Evolutionary conservation across 106 monocot genomes (phyloP).

Genomic region (Apostasia ramifera): DNA sequence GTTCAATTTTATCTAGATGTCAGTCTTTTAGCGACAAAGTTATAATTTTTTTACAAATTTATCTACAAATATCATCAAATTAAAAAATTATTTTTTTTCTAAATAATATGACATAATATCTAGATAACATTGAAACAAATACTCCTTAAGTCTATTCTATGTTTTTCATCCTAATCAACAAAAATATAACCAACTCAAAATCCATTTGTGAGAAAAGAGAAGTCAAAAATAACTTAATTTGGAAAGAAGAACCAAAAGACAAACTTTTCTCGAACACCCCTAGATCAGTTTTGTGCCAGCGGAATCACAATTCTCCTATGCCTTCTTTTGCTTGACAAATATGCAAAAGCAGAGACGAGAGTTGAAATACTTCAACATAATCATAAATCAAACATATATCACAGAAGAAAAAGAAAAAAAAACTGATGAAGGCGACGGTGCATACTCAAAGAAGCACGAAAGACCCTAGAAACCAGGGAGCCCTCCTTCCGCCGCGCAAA

Average conservation of each 20-base stretch:
- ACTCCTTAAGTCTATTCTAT: too few relatives aligned
- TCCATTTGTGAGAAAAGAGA: too few relatives aligned
- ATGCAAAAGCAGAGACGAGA: background rate
- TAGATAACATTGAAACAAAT: too few relatives aligned
- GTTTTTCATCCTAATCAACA: too few relatives aligned
- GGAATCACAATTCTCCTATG: background rate
- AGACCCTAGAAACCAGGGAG: slow-evolving; percentile 29
- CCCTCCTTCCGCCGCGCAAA: slow-evolving; percentile 12
- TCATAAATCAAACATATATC: background rate
- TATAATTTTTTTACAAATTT: too few relatives aligned
- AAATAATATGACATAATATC: too few relatives aligned
- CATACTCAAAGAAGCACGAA: slow-evolving; percentile 9
- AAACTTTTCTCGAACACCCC: background rate
- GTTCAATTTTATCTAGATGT: too few relatives aligned
- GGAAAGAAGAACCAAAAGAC: background rate
- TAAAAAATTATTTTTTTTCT: too few relatives aligned
- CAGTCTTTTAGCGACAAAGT: too few relatives aligned
- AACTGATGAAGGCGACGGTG: background rate
- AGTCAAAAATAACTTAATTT: background rate
- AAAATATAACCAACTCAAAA: background rate
- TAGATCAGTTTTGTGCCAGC: background rate
- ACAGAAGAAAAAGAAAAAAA: background rate
- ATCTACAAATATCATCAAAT: too few relatives aligned
- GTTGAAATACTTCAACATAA: background rate
- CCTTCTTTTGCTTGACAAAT: background rate